Evolutionary conservation across 75 land plant genomes (phyloP).

Genomic region (Picea sitchensis): DNA sequence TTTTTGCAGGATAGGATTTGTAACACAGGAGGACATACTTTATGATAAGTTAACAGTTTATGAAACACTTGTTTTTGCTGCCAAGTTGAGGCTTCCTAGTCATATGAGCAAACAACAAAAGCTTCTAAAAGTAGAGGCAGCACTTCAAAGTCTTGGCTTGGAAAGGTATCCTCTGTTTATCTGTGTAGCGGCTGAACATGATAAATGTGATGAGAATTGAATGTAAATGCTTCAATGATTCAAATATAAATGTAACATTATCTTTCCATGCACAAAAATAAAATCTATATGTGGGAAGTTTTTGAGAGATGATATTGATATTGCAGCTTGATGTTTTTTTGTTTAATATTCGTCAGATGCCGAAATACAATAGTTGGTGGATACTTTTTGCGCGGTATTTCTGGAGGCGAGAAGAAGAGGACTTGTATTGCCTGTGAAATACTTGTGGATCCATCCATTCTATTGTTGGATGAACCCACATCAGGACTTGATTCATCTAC

Average conservation of each 20-base stretch:
- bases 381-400: slow-evolving; percentile 34
- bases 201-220: not conserved
- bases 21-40: slow-evolving; percentile 33
- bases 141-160: slow-evolving; percentile 28
- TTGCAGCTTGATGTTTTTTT: not conserved
- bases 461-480: slow-evolving; percentile 50
- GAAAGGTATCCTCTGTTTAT: slow-evolving; percentile 20
- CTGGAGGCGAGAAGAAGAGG: slow-evolving; percentile 51
- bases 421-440: slow-evolving; percentile 49
- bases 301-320: too few relatives aligned
- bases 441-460: slow-evolving; percentile 42
- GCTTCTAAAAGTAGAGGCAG: slow-evolving; percentile 21
- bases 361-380: slow-evolving; percentile 42
- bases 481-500: slow-evolving; percentile 55
- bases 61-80: slow-evolving; percentile 33
- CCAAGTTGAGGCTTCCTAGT: slow-evolving; percentile 36
- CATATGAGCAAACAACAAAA: slow-evolving; percentile 21
- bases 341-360: slow-evolving; percentile 24
- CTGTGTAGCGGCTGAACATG: not conserved
- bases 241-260: too few relatives aligned
- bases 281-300: too few relatives aligned
- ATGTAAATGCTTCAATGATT: too few relatives aligned
- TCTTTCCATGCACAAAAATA: too few relatives aligned
- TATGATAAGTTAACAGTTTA: slow-evolving; percentile 32
- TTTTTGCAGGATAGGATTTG: slow-evolving; percentile 36